phyloP scores from a whole-genome alignment of 192 early-diverging fungal species.

The Coemansia sp. region DNA sequence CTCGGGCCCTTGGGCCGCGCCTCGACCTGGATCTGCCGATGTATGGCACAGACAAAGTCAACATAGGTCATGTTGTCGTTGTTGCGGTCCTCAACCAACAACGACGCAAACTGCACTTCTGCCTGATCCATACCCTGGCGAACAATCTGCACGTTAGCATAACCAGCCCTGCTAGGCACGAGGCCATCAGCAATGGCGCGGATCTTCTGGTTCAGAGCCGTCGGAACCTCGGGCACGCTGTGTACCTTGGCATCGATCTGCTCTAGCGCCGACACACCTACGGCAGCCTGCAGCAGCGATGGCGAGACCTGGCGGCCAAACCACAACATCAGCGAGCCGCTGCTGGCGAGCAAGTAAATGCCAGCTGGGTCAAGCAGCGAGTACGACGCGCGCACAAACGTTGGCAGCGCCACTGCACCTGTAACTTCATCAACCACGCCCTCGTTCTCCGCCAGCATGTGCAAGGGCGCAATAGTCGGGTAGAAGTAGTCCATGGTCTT shows the following conservation, averaged over 20 bases:
- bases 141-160: constrained; percentile 72
- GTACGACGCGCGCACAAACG: constrained; percentile 73
- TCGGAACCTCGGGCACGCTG: constrained; percentile 71
- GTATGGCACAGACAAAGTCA: constrained; percentile 87
- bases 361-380: constrained; percentile 75
- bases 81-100: constrained; percentile 89
- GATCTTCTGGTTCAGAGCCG: constrained; percentile 63
- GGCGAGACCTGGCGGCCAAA: constrained; percentile 72
- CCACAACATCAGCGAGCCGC: constrained; percentile 82
- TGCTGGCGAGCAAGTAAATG: constrained; percentile 87
- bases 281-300: constrained; percentile 71
- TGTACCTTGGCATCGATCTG: constrained; percentile 61
- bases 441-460: constrained; percentile 60
- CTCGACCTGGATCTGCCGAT: constrained; percentile 84
- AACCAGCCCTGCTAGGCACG: constrained; percentile 66
- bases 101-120: constrained; percentile 78
- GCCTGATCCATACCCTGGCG: constrained; percentile 83
- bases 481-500: constrained; percentile 84
- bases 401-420: constrained; percentile 70
- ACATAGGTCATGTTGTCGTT: constrained; percentile 90
- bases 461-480: constrained; percentile 76
- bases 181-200: constrained; percentile 67
- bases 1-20: constrained; percentile 55
- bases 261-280: constrained; percentile 79
- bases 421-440: constrained; percentile 47